Evolutionary conservation across 345 rosid genomes (phyloP), one percentile per base, ranked within the genome.

Genomic region (Populus euphratica): DNA sequence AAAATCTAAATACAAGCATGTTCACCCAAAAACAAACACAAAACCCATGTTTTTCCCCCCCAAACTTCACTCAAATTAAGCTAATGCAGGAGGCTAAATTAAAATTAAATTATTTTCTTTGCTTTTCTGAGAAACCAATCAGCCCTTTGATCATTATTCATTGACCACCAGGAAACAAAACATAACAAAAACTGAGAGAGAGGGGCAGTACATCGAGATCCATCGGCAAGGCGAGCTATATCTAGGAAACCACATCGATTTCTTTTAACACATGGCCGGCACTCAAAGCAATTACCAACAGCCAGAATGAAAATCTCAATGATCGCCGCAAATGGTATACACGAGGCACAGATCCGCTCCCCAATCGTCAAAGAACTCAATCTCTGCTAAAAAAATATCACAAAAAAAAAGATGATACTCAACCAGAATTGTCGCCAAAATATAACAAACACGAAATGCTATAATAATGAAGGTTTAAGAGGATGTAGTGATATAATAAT

Each of bases 281-380:
- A 79, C 31, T 78, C 89, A 79, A 90, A 90, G 82, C 96, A 92
- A 62, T 77, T 81, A 6, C 79, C 76, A n/a, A 89, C 72, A 2
- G 87, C 56, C 25, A 75, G 70, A 14, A 88, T 41, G 29, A 91
- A 27, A 38, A 88, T 66, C 73, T 94, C 94, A 18, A 90, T 20
- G 33, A 91, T 33, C 21, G 88, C 91, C 1, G 87, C 49, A 23
- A 91, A 66, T 29, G 97, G 98, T 33, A 89, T 72, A 78, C 90
- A 85, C 39, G 83, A 91, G 23, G 87, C 79, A 69, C 97, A 92
- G 81, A 94, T 81, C 83, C 85, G 75, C 80, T 94, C 97, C 8
- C 93, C 92, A 4, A 91, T 8, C 0, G 91, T 86, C 39, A 87
- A 74, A 65, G 89, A 89, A 68, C 90, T 88, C 74, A 86, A 90